Conservation (phyloP, 2,329 filamentous ascomycete species). For the Scedosporium minutisporum region DNA sequence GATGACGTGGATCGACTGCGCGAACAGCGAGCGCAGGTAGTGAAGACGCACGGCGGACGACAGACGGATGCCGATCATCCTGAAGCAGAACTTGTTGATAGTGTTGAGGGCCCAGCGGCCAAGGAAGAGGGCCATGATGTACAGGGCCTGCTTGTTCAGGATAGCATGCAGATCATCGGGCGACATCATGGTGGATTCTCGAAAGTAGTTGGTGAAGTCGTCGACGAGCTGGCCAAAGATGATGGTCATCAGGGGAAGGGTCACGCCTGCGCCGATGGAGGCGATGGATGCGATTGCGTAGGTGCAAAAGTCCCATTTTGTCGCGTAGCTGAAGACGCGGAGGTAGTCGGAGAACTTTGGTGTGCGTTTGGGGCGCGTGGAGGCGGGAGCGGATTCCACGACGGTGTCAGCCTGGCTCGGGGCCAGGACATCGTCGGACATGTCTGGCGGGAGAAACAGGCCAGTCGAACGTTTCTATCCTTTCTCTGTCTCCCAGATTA, state of each 20-base stretch:
- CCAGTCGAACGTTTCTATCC: too few relatives aligned
- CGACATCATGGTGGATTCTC: not conserved
- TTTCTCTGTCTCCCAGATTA: too few relatives aligned
- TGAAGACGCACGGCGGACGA: constrained; percentile 54
- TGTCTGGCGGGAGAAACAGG: too few relatives aligned
- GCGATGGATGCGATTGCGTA: constrained; percentile 37
- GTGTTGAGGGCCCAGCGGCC: constrained; percentile 56
- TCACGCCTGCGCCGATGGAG: constrained; percentile 39
- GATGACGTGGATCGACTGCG: constrained; percentile 57
- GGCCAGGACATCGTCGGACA: not conserved
- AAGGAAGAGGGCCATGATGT: constrained; percentile 62
- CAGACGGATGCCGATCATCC: constrained; percentile 52
- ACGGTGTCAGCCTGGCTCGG: not conserved
- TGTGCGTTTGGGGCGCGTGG: not conserved
- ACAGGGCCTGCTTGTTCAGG: constrained; percentile 36
- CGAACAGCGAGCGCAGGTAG: constrained; percentile 55
- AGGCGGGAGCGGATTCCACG: not conserved
- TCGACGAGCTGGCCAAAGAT: constrained; percentile 4
- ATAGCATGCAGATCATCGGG: not conserved
- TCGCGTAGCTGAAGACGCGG: constrained; percentile 44
- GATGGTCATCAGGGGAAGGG: not conserved
- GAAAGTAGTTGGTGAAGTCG: not conserved
- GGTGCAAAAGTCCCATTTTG: constrained; percentile 37
- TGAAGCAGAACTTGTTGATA: constrained; percentile 45
- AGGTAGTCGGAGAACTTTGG: not conserved